These are phyloP conservation scores for Choanephora cucurbitarum DNA, from an alignment of 371 early-diverging fungal species.

Conservation along the genomic window DNA sequence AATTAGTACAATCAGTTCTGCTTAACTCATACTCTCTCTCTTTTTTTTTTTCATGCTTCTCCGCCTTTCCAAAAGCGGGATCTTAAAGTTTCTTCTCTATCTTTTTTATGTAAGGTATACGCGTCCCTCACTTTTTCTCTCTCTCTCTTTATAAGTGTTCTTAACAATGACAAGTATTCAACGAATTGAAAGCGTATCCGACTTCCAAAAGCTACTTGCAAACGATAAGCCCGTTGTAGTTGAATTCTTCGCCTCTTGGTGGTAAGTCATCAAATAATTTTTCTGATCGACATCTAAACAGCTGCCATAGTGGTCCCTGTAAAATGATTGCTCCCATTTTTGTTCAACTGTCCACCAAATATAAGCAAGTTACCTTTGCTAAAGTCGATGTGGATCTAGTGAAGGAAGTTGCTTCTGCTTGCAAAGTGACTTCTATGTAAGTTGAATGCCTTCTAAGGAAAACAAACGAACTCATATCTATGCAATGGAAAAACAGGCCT, in stretches of 20 bases:
- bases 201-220: constrained; percentile 37
- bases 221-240: constrained; percentile 51
- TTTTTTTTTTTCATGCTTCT: too few relatives aligned
- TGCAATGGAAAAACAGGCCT: too few relatives aligned
- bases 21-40: too few relatives aligned
- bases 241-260: constrained; percentile 61
- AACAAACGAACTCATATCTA: too few relatives aligned
- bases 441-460: not conserved
- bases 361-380: constrained; percentile 55
- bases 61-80: too few relatives aligned
- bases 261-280: constrained; percentile 53
- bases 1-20: too few relatives aligned
- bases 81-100: too few relatives aligned
- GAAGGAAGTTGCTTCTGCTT: constrained; percentile 36
- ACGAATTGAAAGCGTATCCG: constrained; percentile 27
- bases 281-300: too few relatives aligned
- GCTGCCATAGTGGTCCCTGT: constrained; percentile 68
- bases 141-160: constrained; percentile 11
- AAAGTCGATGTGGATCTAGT: constrained; percentile 65
- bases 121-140: not conserved
- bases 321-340: constrained; percentile 60
- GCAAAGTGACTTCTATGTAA: constrained; percentile 47
- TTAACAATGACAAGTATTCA: constrained; percentile 20
- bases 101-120: too few relatives aligned
- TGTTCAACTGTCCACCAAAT: constrained; percentile 54